Evolutionary conservation across 2,329 filamentous ascomycete species (phyloP).

Genomic region (Aspergillus sp.): DNA sequence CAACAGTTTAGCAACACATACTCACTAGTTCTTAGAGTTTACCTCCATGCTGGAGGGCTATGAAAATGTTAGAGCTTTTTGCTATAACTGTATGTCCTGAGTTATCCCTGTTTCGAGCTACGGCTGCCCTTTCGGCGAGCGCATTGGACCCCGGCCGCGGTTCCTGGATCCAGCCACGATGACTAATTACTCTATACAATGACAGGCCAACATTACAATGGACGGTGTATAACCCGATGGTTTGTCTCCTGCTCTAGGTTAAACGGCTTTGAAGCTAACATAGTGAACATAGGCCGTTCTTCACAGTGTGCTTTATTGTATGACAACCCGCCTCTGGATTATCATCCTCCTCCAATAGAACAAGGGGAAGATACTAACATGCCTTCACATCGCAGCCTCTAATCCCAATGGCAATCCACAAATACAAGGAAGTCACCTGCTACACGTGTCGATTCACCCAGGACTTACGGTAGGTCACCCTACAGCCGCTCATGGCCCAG

Average conservation of each 20-base stretch:
- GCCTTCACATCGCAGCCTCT: constrained; percentile 31
- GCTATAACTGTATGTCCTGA: constrained; percentile 43
- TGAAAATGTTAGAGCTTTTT: constrained; percentile 47
- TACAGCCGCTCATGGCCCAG: neutral
- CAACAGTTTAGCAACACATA: neutral
- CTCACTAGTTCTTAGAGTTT: constrained; percentile 37
- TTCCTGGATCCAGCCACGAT: constrained; percentile 1
- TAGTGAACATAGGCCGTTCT: constrained; percentile 39
- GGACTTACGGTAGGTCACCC: constrained; percentile 32
- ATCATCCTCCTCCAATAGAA: neutral
- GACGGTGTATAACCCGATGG: constrained; percentile 46
- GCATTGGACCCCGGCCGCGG: neutral
- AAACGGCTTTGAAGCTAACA: neutral
- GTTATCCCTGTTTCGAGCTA: neutral
- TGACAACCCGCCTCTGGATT: constrained; percentile 9
- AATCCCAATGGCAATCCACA: constrained; percentile 40
- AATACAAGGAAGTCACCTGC: constrained; percentile 44
- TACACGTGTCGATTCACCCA: constrained; percentile 40
- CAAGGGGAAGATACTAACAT: constrained; percentile 8
- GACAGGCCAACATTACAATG: constrained; percentile 45
- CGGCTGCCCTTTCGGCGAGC: no score
- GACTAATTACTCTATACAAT: neutral
- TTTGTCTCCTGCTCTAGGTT: constrained; percentile 20
- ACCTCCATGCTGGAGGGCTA: constrained; percentile 46
- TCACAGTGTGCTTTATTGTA: constrained; percentile 48